These are phyloP conservation scores for Teunomyces stri DNA, from an alignment of 805 yeast genomes.

Conservation along the genomic window DNA sequence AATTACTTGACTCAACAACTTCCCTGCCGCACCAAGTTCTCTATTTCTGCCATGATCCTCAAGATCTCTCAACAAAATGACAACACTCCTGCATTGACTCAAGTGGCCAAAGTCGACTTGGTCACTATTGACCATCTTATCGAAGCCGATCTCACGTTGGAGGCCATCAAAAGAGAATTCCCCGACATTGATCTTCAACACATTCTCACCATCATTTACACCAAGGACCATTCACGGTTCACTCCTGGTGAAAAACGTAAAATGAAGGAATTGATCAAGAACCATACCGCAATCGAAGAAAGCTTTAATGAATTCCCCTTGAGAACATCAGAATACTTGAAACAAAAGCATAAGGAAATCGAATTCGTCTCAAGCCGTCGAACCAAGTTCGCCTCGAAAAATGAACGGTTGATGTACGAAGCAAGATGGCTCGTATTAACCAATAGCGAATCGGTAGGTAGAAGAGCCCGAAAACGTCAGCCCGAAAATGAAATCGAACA, in stretches of 20 bases:
- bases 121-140: not conserved
- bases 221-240: not conserved
- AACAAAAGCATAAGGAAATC: conserved; percentile 19
- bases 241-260: conserved; percentile 25
- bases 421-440: conserved; percentile 37
- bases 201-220: conserved; percentile 6
- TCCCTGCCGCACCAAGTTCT: conserved; percentile 2
- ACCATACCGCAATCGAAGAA: conserved; percentile 12
- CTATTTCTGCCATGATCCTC: conserved; percentile 1
- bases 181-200: not conserved
- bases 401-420: conserved; percentile 36
- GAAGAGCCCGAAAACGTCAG: not conserved
- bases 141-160: conserved; percentile 4
- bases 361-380: conserved; percentile 25
- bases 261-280: conserved; percentile 16
- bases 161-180: not conserved
- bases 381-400: conserved; percentile 23
- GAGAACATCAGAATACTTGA: conserved; percentile 20
- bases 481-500: conserved; percentile 1
- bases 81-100: not conserved
- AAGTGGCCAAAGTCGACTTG: not conserved
- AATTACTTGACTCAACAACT: not conserved
- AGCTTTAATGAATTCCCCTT: conserved; percentile 22
- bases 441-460: conserved; percentile 8
- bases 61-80: not conserved